These are phyloP conservation scores for Thymus quinquecostatus DNA, from an alignment of 257 asterid species.

Conservation along the genomic window DNA sequence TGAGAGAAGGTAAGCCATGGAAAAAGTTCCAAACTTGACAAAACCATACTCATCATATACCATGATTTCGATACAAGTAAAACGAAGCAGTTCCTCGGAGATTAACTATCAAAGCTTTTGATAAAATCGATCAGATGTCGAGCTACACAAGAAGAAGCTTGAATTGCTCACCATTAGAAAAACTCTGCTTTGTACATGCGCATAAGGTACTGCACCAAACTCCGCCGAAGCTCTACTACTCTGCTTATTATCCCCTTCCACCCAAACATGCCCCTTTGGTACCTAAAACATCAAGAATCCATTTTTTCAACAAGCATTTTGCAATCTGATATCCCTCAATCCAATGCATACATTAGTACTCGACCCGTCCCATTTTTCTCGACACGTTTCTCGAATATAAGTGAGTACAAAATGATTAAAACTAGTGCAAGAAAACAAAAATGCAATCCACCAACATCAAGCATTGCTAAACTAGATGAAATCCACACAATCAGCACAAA, in stretches of 20 bases:
- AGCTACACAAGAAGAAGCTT: background rate
- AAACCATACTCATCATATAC: background rate
- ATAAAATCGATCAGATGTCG: background rate
- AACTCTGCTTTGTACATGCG: slow-evolving; percentile 59
- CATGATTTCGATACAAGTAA: background rate
- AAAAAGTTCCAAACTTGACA: slow-evolving; percentile 1
- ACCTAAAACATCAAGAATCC: slow-evolving; percentile 42
- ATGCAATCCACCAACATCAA: background rate
- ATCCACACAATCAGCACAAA: background rate
- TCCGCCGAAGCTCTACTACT: slow-evolving; percentile 63
- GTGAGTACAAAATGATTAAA: no score
- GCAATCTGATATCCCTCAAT: background rate
- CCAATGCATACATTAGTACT: background rate
- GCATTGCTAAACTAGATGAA: background rate
- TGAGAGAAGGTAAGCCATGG: slow-evolving; percentile 1
- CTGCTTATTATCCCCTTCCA: slow-evolving; percentile 68
- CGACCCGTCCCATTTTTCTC: no score
- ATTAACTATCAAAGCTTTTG: background rate
- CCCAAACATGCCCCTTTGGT: slow-evolving; percentile 87
- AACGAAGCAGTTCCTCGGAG: background rate
- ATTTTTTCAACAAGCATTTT: background rate
- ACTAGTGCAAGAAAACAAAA: background rate
- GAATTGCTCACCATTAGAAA: slow-evolving; percentile 53
- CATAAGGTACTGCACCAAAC: slow-evolving; percentile 82
- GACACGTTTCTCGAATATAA: no score